Base-by-base conservation (phyloP, 2,329 filamentous ascomycete species). In the Truncatella angustata region DNA sequence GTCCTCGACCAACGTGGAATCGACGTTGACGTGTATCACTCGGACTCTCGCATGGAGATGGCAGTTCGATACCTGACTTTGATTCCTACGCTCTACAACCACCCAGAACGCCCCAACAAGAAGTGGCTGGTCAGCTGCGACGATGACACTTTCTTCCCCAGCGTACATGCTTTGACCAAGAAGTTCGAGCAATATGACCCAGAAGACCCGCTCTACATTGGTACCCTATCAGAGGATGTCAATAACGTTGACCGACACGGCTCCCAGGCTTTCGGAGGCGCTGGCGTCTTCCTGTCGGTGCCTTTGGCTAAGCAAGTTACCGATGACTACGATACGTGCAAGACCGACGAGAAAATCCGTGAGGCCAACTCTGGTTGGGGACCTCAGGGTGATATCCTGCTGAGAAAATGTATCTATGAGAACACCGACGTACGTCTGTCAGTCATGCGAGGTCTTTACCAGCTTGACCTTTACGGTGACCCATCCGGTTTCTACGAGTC, bases 111-210 rank as follows among this genome's bases (percentile, higher is more conserved):
- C 43, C 63, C 61, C 21, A 63, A 63, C 26, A 80, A 77, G 65
- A 82, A 80, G 58, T 86, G 83, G 83, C 73, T 82, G 1, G 81
- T 82, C 12, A 75, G 80, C 12, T 85, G 83, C 62, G 82, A 86
- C 57, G 83, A 86, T 58, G 83, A 86, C 56, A 86, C 83, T 3
- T 86, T 84, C 63, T 86, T 86, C 70, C 76, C 79, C 4, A 83
- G 77, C 52, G 81, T 85, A 64, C 70, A 82, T 49, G 74, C 68
- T 10, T 67, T 86, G 11, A 70, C 78, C 3, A 70, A 79, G 34
- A 77, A 73, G 44, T 71, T 86, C 37, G 68, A 66, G n/a, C 66
- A 72, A 4, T 81, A 78, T 60, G 79, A 86, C 57, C 68, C 79
- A 53, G 71, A 66, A 1, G 67, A 74, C 43, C 72, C 77, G 53